Percentiles rank a stretch among this genome's conserved stretches.
These are phyloP conservation scores for Sinapis alba DNA, from an alignment of 441 rosid genomes.

Conservation along the genomic window DNA sequence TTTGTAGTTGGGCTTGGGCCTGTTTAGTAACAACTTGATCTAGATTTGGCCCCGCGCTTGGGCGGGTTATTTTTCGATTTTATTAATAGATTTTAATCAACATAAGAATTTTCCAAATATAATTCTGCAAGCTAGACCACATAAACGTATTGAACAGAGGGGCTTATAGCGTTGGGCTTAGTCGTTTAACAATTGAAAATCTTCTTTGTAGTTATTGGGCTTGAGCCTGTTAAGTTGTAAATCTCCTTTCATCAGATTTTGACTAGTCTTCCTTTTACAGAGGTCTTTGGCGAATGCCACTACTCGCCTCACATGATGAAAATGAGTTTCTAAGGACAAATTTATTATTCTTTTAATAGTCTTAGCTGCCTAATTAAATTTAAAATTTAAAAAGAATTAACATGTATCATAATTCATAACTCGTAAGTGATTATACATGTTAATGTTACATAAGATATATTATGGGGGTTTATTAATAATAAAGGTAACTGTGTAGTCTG, in stretches of 20 bases:
- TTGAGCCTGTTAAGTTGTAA: too few relatives aligned
- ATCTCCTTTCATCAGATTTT: too few relatives aligned
- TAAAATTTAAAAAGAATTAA: neutral
- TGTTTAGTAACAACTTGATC: too few relatives aligned
- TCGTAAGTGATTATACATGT: neutral
- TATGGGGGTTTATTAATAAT: neutral
- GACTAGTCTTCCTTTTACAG: too few relatives aligned
- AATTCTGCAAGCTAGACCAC: too few relatives aligned
- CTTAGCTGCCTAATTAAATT: neutral
- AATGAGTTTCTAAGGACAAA: neutral
- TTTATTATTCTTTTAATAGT: neutral
- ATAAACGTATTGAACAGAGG: neutral
- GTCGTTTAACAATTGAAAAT: neutral
- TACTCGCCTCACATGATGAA: neutral
- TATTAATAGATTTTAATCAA: too few relatives aligned
- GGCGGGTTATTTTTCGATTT: too few relatives aligned
- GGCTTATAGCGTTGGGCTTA: neutral
- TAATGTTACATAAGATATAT: neutral
- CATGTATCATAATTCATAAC: neutral
- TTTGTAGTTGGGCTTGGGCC: too few relatives aligned
- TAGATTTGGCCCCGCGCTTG: too few relatives aligned
- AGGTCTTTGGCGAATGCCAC: neutral
- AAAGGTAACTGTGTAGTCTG: neutral
- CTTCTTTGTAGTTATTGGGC: neutral
- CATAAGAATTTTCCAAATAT: too few relatives aligned